Evolutionary conservation across 2,329 filamentous ascomycete genomes (phyloP).

Genomic region (Amesomyces nigricolor): DNA sequence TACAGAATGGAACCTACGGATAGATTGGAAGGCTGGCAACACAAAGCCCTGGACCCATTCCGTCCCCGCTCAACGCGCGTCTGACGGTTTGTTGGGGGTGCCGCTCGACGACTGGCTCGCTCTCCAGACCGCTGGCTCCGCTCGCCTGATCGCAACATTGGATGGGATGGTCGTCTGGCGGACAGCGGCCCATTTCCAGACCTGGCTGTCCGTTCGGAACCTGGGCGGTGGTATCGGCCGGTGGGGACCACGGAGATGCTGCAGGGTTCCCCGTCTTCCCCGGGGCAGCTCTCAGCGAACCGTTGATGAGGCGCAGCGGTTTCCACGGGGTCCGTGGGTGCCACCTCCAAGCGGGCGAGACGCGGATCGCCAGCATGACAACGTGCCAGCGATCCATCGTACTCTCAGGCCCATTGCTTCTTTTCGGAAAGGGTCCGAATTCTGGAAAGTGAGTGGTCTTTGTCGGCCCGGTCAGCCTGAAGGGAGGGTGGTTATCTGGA

Average conservation of each 20-base stretch:
- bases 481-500: not conserved
- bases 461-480: constrained; percentile 9
- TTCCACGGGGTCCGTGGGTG: not conserved
- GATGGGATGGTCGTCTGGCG: constrained; percentile 10
- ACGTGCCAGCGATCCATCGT: not conserved
- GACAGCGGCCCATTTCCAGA: constrained; percentile 13
- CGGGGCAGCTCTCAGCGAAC: constrained; percentile 11
- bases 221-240: constrained; percentile 1
- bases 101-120: not conserved
- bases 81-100: not conserved
- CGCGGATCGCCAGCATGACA: not conserved
- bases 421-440: not conserved
- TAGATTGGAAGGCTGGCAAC: too few species aligned
- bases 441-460: not conserved
- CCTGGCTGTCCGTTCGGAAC: not conserved
- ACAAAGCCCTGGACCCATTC: not conserved
- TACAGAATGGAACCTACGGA: too few species aligned
- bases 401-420: not conserved
- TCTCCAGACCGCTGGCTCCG: not conserved
- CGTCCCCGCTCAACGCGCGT: constrained; percentile 13
- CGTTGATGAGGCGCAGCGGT: constrained; percentile 18
- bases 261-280: constrained; percentile 11
- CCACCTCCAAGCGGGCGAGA: not conserved
- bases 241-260: not conserved
- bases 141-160: constrained; percentile 10